Conservation (phyloP, 2,329 filamentous ascomycete species). For the Diaporthe australafricana region DNA sequence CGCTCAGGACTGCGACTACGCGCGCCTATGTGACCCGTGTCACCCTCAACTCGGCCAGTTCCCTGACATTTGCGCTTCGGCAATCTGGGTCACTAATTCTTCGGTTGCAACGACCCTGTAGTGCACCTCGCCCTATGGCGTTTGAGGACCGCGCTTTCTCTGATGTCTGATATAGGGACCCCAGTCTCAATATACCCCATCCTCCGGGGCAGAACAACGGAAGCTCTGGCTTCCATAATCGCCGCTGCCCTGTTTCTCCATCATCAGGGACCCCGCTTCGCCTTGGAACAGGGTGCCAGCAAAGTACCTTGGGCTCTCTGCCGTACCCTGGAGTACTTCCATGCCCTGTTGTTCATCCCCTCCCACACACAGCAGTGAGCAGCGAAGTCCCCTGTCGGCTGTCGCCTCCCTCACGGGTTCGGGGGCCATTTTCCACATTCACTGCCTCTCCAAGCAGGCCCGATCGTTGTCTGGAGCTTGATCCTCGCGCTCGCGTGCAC, state of each 20-base stretch:
- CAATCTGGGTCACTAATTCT: conserved; percentile 46
- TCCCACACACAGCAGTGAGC: conserved; percentile 38
- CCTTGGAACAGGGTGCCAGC: conserved; percentile 31
- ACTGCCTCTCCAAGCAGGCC: conserved; percentile 39
- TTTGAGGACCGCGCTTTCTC: conserved; percentile 42
- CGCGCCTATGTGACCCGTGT: conserved; percentile 35
- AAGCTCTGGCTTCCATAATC: conserved; percentile 34
- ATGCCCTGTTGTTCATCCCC: conserved; percentile 30
- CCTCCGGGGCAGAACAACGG: conserved; percentile 41
- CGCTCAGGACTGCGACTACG: conserved; percentile 14
- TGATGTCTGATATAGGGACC: conserved; percentile 45
- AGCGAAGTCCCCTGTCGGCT: conserved; percentile 36
- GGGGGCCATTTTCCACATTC: conserved; percentile 25
- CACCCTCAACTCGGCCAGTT: conserved; percentile 37
- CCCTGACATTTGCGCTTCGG: conserved; percentile 42
- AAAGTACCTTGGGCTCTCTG: conserved; percentile 31
- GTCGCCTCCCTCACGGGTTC: conserved; percentile 31
- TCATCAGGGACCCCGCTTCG: conserved; percentile 36
- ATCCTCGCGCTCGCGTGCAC: conserved; percentile 38
- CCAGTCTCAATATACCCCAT: conserved; percentile 44
- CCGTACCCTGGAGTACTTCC: conserved; percentile 30
- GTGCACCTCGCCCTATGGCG: conserved; percentile 42
- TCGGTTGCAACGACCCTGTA: conserved; percentile 39
- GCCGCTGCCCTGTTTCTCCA: conserved; percentile 38
- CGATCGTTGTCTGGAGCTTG: conserved; percentile 39